phyloP scores from a whole-genome alignment of 2,329 filamentous ascomycete species.

The Apiospora marii region DNA sequence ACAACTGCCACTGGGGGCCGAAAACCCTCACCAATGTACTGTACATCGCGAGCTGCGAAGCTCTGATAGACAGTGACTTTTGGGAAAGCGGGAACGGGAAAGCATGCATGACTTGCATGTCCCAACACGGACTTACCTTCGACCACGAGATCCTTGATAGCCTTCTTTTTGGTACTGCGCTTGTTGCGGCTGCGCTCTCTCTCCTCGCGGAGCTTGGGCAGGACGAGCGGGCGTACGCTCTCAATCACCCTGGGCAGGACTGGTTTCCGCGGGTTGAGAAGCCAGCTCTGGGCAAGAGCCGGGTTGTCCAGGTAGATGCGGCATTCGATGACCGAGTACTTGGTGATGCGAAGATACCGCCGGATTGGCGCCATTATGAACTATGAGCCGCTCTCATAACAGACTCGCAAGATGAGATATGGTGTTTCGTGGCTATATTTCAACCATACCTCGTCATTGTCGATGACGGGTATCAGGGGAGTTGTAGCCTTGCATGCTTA shows the following conservation, averaged over 20 bases:
- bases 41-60: slow-evolving; percentile 27
- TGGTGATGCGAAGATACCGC: slow-evolving; percentile 89
- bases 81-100: slow-evolving; percentile 29
- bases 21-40: slow-evolving; percentile 25
- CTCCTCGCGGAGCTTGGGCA: slow-evolving; percentile 90
- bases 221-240: slow-evolving; percentile 82
- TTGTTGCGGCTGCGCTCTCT: slow-evolving; percentile 65
- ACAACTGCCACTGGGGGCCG: slow-evolving; percentile 5
- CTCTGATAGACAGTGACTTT: slow-evolving; percentile 20
- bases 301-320: slow-evolving; percentile 96
- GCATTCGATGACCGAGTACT: slow-evolving; percentile 94
- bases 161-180: slow-evolving; percentile 75
- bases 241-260: slow-evolving; percentile 85
- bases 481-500: slow-evolving; percentile 4
- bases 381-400: neutral
- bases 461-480: slow-evolving; percentile 4
- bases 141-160: slow-evolving; percentile 86
- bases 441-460: neutral
- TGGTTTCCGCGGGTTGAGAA: slow-evolving; percentile 78
- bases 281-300: slow-evolving; percentile 80
- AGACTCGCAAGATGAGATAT: neutral
- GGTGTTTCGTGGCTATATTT: neutral
- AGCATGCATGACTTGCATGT: slow-evolving; percentile 25
- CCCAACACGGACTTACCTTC: slow-evolving; percentile 64
- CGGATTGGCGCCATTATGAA: slow-evolving; percentile 83